Base-by-base conservation (phyloP, 2,329 filamentous ascomycete genomes). In the Diaporthe humulicola region DNA sequence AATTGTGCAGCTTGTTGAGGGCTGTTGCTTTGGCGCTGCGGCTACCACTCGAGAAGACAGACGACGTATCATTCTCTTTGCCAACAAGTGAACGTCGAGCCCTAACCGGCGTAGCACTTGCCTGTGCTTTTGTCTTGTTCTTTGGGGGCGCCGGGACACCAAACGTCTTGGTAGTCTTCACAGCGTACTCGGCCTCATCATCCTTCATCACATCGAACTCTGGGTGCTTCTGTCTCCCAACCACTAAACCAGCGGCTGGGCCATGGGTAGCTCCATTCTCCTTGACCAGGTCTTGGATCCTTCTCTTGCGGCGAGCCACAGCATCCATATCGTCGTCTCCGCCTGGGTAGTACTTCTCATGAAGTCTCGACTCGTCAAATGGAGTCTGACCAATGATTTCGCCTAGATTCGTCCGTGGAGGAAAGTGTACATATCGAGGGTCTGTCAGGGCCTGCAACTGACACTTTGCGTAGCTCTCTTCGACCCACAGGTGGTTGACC, bases 381-480 rank as follows among this genome's bases (percentile, higher is more conserved):
- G 92, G 92, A 0, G 95, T 98, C 82, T 97, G 95, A 28, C 97
- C 97, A 74, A 98, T 94, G 72, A 98, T 91, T 83, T 98, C 97
- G 70, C 95, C 94, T 8, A 99, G 88, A 81, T 99, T 98, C 2
- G 96, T 98, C 73, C 95, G 90, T 15, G 90, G 89, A 22, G 97
- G 97, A 78, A 98, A 99, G 81, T 95, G 93, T 0, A 90, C 95
- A 81, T 98, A 99, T 77, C 93, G 93, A 12, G 90, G 87, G 70
- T 94, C 90, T 5, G 93, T 93, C 30, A 96, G 85, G 0, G 91
- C 90, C 81, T 95, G 93, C 74, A 93, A 86, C 80, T 94, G 90
- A 86, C 95, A 98, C 81, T 94, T 95, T 2, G 96, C 95, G 81
- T 98, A 99, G 83, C 95, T 97, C 81, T 99, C 97, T 83, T 99